These are phyloP conservation scores for Strigomonas culicis DNA, from an alignment of 208 protist genomes.

Conservation along the genomic window DNA sequence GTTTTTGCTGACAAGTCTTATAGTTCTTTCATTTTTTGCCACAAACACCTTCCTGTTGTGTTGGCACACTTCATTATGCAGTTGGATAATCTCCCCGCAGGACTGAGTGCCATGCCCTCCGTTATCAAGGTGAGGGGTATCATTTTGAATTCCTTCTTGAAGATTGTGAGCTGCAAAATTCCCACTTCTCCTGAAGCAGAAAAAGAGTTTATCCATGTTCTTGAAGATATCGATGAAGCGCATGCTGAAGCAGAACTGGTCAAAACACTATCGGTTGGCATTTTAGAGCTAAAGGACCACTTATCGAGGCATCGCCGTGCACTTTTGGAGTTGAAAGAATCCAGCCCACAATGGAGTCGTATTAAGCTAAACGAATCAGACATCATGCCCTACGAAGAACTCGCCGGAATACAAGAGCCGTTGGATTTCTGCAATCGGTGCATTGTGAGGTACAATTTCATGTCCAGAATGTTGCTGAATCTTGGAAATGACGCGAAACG, in stretches of 20 bases:
- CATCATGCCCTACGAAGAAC: slow-evolving; percentile 46
- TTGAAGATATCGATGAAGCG: slow-evolving; percentile 68
- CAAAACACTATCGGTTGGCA: slow-evolving; percentile 70
- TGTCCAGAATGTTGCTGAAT: slow-evolving; percentile 78
- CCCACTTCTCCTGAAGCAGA: slow-evolving; percentile 37
- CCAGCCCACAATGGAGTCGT: slow-evolving; percentile 21
- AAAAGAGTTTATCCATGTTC: slow-evolving; percentile 49
- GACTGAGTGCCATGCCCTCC: slow-evolving; percentile 82
- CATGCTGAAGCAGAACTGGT: slow-evolving; percentile 68
- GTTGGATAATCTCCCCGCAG: slow-evolving; percentile 77
- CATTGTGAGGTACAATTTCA: slow-evolving; percentile 86
- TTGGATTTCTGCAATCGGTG: slow-evolving; percentile 57
- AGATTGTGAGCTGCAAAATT: slow-evolving; percentile 63
- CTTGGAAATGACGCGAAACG: slow-evolving; percentile 28
- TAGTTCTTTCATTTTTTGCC: slow-evolving; percentile 68
- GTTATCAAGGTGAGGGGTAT: slow-evolving; percentile 67
- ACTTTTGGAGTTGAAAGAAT: slow-evolving; percentile 48
- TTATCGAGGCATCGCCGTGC: slow-evolving; percentile 56
- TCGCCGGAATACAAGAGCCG: slow-evolving; percentile 60
- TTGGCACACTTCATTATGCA: slow-evolving; percentile 59
- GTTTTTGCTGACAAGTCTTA: slow-evolving; percentile 43
- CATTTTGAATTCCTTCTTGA: slow-evolving; percentile 68
- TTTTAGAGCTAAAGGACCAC: slow-evolving; percentile 82
- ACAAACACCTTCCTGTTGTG: slow-evolving; percentile 78
- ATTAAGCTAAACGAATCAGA: slow-evolving; percentile 39